Base-by-base conservation (phyloP, 106 monocot species). In the Dendrobium catenatum region DNA sequence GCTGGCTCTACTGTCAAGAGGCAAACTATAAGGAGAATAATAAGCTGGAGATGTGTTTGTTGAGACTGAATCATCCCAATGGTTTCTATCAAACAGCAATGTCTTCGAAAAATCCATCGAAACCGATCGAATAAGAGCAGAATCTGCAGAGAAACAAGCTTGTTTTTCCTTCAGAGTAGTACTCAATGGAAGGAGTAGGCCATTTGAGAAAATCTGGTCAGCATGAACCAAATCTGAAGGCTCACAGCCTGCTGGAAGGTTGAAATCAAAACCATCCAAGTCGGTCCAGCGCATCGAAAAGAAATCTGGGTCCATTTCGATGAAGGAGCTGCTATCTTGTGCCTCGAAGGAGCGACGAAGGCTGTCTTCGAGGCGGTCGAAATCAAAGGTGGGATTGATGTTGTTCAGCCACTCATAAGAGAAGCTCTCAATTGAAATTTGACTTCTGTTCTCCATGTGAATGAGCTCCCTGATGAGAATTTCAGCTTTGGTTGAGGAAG, bases 221-320 rank as follows among this genome's bases (percentile, higher is more conserved):
- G 75, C 75, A 22, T 76, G 75, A 40, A 54, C 77, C 54, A 77
- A 16, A 18, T 26, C 13, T 22, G 77, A 37, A 9, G 58, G 26
- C 24, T 56, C 40, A 10, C 7, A 19, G 20, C 40, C 9, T 10
- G 26, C 16, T 61, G 70, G 70, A 37, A 41, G 37, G 58, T 9
- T 40, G 37, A 78, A 59, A 15, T 77, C 51, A 13, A 77, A 77
- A 10, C 2, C 13, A 0, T 4, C 10, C 5, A 7, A 75, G 13
- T 22, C 64, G 9, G 73, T 75, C 80, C 81, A 77, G 2, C 84
- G 79, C 49, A 84, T 76, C 6, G 89, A 89, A 33, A 77, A 68
- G 27, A 83, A 44, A 9, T 78, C 46, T 1, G 90, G 90, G 64
- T 90, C 90, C 77, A 90, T 87, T 43, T 90, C 90, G 73, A 87